Evolutionary conservation across 306 rosid species (phyloP).

Genomic region (Adenanthera pavonina): DNA sequence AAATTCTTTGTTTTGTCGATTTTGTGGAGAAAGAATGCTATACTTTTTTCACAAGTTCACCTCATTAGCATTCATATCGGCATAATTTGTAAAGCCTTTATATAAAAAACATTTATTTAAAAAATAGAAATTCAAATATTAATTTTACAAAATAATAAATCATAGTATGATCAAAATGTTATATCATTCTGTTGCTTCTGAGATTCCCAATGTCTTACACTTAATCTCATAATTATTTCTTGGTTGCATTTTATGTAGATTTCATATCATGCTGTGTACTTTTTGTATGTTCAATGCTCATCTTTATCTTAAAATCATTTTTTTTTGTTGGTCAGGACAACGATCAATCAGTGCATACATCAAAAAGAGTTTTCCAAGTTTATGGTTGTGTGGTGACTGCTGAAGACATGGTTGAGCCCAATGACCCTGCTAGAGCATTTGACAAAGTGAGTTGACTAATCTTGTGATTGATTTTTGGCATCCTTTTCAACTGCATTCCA

Average conservation of each 20-base stretch:
- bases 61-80: not conserved
- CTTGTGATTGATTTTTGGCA: conserved; percentile 25
- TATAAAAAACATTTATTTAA: not conserved
- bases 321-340: conserved; percentile 53
- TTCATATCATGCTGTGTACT: not conserved
- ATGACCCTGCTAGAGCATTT: conserved; percentile 58
- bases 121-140: not conserved
- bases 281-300: not conserved
- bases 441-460: conserved; percentile 67
- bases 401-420: conserved; percentile 79
- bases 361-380: conserved; percentile 85
- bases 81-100: not conserved
- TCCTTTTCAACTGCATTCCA: not conserved
- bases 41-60: conserved; percentile 6
- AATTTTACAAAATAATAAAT: conserved; percentile 9
- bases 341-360: conserved; percentile 53
- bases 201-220: conserved; percentile 26
- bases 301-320: not conserved
- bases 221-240: conserved; percentile 4
- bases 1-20: not conserved
- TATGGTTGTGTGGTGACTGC: conserved; percentile 86
- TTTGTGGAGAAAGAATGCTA: conserved; percentile 5
- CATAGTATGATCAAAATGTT: conserved; percentile 15
- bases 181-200: conserved; percentile 23
- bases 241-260: not conserved